Percentiles rank a stretch among this genome's conserved stretches.
Conservation (phyloP, 2,329 filamentous ascomycete species). For the Sarocladium strictum region DNA sequence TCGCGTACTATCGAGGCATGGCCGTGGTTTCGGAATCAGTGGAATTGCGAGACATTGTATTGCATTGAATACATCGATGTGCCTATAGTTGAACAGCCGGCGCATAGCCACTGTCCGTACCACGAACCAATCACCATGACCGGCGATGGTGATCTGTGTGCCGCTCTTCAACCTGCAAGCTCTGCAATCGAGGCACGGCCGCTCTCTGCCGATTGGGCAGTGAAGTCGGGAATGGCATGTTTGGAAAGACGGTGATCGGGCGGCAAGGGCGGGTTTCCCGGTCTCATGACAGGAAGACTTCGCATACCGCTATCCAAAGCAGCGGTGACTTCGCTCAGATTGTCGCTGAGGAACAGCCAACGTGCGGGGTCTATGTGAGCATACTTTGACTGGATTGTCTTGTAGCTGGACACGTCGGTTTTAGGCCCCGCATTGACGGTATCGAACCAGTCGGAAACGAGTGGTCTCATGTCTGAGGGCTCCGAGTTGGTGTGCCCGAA, state of each 20-base stretch:
- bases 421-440: conserved; percentile 76
- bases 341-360: conserved; percentile 79
- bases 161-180: neutral
- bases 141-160: neutral
- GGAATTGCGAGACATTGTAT: no score
- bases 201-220: conserved; percentile 16
- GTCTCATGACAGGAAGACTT: conserved; percentile 55
- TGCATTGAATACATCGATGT: neutral
- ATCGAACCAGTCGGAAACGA: conserved; percentile 67
- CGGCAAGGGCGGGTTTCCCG: conserved; percentile 63
- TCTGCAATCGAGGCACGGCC: conserved; percentile 11
- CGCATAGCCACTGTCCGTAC: neutral
- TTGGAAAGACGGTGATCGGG: conserved; percentile 34
- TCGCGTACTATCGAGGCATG: no score
- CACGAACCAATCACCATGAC: neutral
- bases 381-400: conserved; percentile 46
- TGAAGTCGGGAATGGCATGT: conserved; percentile 30
- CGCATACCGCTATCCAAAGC: conserved; percentile 58
- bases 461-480: conserved; percentile 50
- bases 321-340: conserved; percentile 62
- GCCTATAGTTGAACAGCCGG: neutral
- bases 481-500: conserved; percentile 61
- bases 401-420: conserved; percentile 60
- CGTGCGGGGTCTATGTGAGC: conserved; percentile 40
- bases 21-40: no score